Conservation (phyloP, 164 flowering plant species). For the Cinnamomum micranthum region DNA sequence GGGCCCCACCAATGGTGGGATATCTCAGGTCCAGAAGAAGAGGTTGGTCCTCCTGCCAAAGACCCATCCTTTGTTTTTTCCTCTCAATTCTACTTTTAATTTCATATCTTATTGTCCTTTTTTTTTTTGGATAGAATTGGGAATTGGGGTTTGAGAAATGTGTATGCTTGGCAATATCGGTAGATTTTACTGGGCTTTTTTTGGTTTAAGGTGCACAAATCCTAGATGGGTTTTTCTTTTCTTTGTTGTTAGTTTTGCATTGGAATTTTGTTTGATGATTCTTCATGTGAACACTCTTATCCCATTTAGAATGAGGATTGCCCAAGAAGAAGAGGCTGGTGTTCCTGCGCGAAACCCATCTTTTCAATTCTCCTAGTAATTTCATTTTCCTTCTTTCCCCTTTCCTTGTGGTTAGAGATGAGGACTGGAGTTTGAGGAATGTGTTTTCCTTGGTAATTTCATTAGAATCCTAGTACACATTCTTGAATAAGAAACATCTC, state of each 20-base stretch:
- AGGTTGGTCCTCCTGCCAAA: conserved; percentile 18
- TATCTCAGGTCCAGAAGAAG: neutral
- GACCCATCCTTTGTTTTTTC: neutral
- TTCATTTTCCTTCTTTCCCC: neutral
- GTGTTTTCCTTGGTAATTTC: neutral
- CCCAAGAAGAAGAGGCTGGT: conserved; percentile 21
- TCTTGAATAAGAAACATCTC: neutral
- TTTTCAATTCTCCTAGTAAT: neutral
- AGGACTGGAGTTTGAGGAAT: neutral
- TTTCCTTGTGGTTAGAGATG: neutral
- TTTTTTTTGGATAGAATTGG: neutral
- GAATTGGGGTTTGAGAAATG: neutral
- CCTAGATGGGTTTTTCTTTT: neutral
- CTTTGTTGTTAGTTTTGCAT: too few species aligned
- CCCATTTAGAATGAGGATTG: too few species aligned
- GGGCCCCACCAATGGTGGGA: conserved; percentile 15
- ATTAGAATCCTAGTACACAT: neutral
- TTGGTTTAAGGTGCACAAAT: neutral
- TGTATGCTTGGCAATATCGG: neutral
- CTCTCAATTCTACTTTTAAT: neutral
- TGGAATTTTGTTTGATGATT: too few species aligned
- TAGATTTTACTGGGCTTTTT: neutral
- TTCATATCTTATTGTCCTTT: neutral
- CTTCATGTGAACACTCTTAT: too few species aligned
- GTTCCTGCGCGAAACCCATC: conserved; percentile 6